phyloP scores from a whole-genome alignment of 2,329 filamentous ascomycete species.

The Colletotrichum orbiculare region DNA sequence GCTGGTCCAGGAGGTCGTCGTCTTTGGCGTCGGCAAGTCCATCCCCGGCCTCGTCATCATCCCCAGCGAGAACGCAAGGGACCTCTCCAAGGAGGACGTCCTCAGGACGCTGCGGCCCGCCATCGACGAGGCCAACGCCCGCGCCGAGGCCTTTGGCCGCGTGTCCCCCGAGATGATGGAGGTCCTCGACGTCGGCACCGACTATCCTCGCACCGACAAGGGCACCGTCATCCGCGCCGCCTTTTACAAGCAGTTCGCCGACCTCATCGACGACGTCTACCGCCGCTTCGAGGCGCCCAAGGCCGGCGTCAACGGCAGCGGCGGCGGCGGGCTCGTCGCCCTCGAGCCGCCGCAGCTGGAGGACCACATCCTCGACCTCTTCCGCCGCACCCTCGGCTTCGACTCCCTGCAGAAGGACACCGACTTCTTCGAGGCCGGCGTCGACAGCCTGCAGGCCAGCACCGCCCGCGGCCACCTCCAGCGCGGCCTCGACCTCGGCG shows the following conservation, averaged over 20 bases:
- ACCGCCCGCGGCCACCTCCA: constrained; percentile 55
- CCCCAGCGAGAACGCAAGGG: constrained; percentile 54
- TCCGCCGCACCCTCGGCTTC: constrained; percentile 43
- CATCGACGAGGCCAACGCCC: constrained; percentile 61
- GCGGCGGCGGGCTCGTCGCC: constrained; percentile 8
- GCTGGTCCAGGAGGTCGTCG: constrained; percentile 65
- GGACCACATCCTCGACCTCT: constrained; percentile 39
- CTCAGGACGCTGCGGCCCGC: constrained; percentile 60
- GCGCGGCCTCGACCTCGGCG: constrained; percentile 49
- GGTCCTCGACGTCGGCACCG: constrained; percentile 55
- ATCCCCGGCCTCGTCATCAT: constrained; percentile 66
- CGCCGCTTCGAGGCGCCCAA: constrained; percentile 35
- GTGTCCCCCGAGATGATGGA: constrained; percentile 65
- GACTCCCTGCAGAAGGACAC: constrained; percentile 42
- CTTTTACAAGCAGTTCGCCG: constrained; percentile 56
- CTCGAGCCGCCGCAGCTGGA: constrained; percentile 41
- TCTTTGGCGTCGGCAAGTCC: constrained; percentile 65
- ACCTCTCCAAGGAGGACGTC: constrained; percentile 56
- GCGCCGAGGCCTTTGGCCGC: constrained; percentile 62
- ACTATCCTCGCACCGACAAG: constrained; percentile 62
- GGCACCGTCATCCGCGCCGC: constrained; percentile 58
- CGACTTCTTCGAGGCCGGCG: constrained; percentile 56
- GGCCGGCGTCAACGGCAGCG: constrained; percentile 11
- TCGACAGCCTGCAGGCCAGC: constrained; percentile 59
- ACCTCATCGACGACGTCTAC: constrained; percentile 52